A percentile compares a stretch with the other conserved stretches of the same genome.
These are phyloP conservation scores for Erigeron canadensis DNA, from an alignment of 129 eudicot species.

Conservation along the genomic window DNA sequence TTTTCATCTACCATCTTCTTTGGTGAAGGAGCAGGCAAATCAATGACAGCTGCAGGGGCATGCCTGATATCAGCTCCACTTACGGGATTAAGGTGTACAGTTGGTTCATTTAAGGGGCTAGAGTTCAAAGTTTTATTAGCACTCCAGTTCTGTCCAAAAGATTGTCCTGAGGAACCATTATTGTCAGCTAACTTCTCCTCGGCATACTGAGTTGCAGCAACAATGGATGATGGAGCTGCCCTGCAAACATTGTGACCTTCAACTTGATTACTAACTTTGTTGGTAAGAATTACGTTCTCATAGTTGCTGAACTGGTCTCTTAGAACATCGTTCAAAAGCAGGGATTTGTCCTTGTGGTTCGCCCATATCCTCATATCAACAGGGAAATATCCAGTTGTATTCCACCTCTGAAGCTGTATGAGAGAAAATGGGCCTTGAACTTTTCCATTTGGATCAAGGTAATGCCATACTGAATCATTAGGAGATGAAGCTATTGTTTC, in stretches of 20 bases:
- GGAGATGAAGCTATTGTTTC: slow-evolving; percentile 44
- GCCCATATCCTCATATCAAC: slow-evolving; percentile 81
- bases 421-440: slow-evolving; percentile 91
- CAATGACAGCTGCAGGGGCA: slow-evolving; percentile 27
- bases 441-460: slow-evolving; percentile 85
- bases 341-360: slow-evolving; percentile 49
- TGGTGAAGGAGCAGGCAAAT: slow-evolving; percentile 57
- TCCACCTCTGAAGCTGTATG: slow-evolving; percentile 87
- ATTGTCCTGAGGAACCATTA: slow-evolving; percentile 30
- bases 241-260: slow-evolving; percentile 26
- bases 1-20: slow-evolving; percentile 21
- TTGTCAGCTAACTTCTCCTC: slow-evolving; percentile 35
- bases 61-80: slow-evolving; percentile 19
- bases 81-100: slow-evolving; percentile 13
- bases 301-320: slow-evolving; percentile 41
- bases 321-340: slow-evolving; percentile 67
- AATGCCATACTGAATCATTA: slow-evolving; percentile 64
- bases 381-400: slow-evolving; percentile 78
- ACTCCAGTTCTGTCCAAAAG: slow-evolving; percentile 48
- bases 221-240: slow-evolving; percentile 26
- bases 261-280: slow-evolving; percentile 26
- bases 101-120: slow-evolving; percentile 28
- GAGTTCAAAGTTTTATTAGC: slow-evolving; percentile 38
- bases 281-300: not conserved
- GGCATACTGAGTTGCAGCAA: slow-evolving; percentile 14